Conservation (phyloP, 2,329 filamentous ascomycete species). For the Ophiostoma quercus region DNA sequence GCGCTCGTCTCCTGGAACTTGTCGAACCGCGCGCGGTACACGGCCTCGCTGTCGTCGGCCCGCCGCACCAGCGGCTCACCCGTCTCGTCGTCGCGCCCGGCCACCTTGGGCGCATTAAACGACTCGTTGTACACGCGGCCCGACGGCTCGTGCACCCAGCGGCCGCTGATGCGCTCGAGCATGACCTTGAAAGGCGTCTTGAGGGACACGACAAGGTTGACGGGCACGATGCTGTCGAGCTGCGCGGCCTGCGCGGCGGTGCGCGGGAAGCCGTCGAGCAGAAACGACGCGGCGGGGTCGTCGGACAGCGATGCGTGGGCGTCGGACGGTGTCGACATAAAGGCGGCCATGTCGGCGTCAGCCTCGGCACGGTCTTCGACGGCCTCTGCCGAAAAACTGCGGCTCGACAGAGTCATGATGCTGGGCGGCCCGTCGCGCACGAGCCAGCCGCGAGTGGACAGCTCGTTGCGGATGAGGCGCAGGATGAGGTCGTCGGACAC, state of each 20-base stretch:
- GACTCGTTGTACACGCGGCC: conserved; percentile 92
- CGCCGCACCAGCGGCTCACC: conserved; percentile 79
- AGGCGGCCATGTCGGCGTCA: conserved; percentile 31
- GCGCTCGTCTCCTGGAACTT: conserved; percentile 85
- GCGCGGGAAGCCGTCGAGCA: conserved; percentile 93
- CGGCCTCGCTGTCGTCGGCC: conserved; percentile 78
- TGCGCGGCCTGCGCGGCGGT: conserved; percentile 73
- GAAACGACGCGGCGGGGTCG: conserved; percentile 76
- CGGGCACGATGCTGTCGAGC: conserved; percentile 78
- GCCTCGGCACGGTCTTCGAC: conserved; percentile 9
- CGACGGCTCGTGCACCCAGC: conserved; percentile 89
- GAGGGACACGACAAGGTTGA: conserved; percentile 87
- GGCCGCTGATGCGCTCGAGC: conserved; percentile 79
- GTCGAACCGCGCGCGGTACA: conserved; percentile 72
- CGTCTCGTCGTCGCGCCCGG: conserved; percentile 82
- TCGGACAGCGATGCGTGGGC: conserved; percentile 47
- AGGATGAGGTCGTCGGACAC: conserved; percentile 90
- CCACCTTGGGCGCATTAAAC: conserved; percentile 78
- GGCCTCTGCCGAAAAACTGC: neutral
- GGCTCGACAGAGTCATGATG: conserved; percentile 44
- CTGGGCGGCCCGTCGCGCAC: conserved; percentile 40
- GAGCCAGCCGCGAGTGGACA: conserved; percentile 81
- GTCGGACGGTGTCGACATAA: neutral
- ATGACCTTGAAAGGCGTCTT: conserved; percentile 82
- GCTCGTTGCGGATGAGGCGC: conserved; percentile 84